Percentiles rank a stretch among this genome's conserved stretches.
phyloP scores from a whole-genome alignment of 2,329 filamentous ascomycete species.

The Phyllosticta paracitricarpa region DNA sequence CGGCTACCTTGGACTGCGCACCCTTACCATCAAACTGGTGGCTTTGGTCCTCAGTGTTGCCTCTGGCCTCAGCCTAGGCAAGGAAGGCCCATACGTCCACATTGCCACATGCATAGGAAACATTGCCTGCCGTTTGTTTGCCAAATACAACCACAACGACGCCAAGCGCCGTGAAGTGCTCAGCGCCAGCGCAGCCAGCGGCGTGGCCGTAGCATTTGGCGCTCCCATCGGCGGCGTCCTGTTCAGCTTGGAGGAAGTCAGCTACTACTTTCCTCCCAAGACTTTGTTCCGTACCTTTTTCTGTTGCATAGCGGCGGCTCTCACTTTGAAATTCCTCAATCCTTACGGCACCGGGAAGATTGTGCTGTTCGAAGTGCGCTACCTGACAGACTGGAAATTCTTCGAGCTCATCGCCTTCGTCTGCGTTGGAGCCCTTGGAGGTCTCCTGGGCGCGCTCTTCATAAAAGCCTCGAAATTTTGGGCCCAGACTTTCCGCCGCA shows the following conservation, averaged over 20 bases:
- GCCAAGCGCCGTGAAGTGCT: slow-evolving; percentile 87
- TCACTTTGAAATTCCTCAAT: slow-evolving; percentile 90
- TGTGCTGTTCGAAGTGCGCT: slow-evolving; percentile 90
- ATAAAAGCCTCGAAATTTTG: slow-evolving; percentile 91
- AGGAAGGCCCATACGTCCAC: slow-evolving; percentile 95
- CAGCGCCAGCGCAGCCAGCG: slow-evolving; percentile 84
- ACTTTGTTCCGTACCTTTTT: slow-evolving; percentile 97
- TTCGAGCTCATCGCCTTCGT: slow-evolving; percentile 85
- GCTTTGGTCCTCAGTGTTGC: slow-evolving; percentile 81
- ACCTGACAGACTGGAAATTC: slow-evolving; percentile 81
- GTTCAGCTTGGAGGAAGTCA: slow-evolving; percentile 89
- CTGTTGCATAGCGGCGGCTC: slow-evolving; percentile 81
- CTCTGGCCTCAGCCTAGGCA: slow-evolving; percentile 86
- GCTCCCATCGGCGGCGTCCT: slow-evolving; percentile 83
- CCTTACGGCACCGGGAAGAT: slow-evolving; percentile 96
- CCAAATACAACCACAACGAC: slow-evolving; percentile 90
- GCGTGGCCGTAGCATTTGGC: slow-evolving; percentile 89
- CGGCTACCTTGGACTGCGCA: slow-evolving; percentile 84
- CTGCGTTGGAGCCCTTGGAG: slow-evolving; percentile 75
- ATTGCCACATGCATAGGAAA: slow-evolving; percentile 94
- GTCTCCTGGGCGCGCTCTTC: slow-evolving; percentile 77
- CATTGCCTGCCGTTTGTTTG: slow-evolving; percentile 85
- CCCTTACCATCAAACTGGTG: slow-evolving; percentile 72
- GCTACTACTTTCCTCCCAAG: slow-evolving; percentile 96
- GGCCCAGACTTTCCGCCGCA: slow-evolving; percentile 79